Conservation (phyloP, 345 rosid genomes). For the Sisymbrium altissimum region DNA sequence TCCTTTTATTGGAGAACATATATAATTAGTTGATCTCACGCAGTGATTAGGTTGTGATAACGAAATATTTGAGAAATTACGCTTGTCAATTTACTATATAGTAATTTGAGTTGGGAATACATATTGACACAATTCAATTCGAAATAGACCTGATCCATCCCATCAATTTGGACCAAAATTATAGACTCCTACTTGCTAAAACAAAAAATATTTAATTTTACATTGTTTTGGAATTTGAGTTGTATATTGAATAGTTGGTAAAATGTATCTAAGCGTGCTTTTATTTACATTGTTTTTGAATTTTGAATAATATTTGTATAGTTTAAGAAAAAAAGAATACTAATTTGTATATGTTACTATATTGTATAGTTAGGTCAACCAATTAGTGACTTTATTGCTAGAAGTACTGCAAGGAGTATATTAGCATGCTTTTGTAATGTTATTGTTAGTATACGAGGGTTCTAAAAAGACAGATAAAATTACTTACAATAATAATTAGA, state of each 20-base stretch:
- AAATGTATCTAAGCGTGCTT: neutral
- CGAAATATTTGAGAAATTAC: neutral
- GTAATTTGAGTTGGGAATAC: too few species aligned
- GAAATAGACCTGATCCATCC: too few species aligned
- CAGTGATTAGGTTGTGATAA: neutral
- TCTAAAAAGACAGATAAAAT: neutral
- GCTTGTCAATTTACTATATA: too few species aligned
- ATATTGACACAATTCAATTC: neutral
- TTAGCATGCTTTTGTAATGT: neutral
- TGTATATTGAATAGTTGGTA: neutral
- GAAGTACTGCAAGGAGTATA: neutral
- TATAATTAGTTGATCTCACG: neutral
- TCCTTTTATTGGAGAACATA: neutral
- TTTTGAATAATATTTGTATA: neutral
- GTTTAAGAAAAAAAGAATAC: too few species aligned
- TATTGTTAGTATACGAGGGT: neutral
- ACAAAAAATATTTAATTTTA: neutral
- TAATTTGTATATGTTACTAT: neutral
- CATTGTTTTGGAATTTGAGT: neutral
- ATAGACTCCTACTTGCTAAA: neutral
- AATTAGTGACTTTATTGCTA: neutral
- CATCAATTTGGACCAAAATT: too few species aligned
- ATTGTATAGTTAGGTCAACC: slow-evolving; percentile 20
- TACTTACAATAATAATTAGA: neutral
- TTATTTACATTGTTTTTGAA: neutral